These are phyloP conservation scores for Fonsecaea monophora DNA, from an alignment of 2,329 filamentous ascomycete genomes.

Conservation along the genomic window DNA sequence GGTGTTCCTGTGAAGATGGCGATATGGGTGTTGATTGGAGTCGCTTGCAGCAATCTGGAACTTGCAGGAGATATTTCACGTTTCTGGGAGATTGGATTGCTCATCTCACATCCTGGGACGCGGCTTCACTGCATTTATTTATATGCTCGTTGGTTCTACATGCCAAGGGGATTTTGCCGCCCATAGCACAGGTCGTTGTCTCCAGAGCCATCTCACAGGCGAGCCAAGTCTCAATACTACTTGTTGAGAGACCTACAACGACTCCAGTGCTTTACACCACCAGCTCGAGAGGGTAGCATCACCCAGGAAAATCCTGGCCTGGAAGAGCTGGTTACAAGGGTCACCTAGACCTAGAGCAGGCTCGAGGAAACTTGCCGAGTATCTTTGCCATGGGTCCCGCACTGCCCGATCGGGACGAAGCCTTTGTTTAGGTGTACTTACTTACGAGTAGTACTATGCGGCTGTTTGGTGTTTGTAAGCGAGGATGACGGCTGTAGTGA, in stretches of 20 bases:
- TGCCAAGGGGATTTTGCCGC: too few species aligned
- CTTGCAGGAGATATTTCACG: too few species aligned
- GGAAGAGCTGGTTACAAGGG: background rate
- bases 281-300: background rate
- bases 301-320: background rate
- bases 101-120: background rate
- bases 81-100: background rate
- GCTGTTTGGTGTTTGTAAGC: background rate
- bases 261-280: background rate
- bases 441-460: too few species aligned
- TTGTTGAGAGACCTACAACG: background rate
- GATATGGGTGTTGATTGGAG: background rate
- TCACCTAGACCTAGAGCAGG: background rate
- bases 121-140: background rate
- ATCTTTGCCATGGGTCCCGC: background rate
- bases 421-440: background rate
- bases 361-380: background rate
- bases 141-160: background rate
- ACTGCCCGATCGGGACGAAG: background rate
- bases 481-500: background rate
- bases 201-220: background rate
- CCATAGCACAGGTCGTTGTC: too few species aligned
- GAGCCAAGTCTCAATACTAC: background rate
- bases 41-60: background rate
- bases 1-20: background rate